These are phyloP conservation scores for Ilyonectria mors-panacis DNA, from an alignment of 2,329 filamentous ascomycete genomes.

Conservation along the genomic window DNA sequence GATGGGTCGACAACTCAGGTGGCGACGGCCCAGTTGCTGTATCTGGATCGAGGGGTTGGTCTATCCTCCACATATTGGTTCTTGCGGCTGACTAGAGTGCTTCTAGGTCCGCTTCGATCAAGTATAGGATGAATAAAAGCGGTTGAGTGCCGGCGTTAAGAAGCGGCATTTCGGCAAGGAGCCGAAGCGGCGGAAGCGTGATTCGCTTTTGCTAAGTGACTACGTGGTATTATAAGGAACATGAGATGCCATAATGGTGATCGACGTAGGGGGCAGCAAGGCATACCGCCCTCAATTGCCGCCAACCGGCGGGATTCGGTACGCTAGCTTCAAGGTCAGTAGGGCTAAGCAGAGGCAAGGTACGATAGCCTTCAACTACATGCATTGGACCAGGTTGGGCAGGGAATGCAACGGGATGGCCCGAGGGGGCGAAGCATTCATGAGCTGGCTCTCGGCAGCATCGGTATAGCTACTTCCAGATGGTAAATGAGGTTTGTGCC, in stretches of 20 bases:
- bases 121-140: not conserved
- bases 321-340: not conserved
- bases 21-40: not conserved
- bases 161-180: slow-evolving; percentile 12
- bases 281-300: not conserved
- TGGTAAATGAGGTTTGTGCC: slow-evolving; percentile 13
- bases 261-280: slow-evolving; percentile 6
- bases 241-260: not conserved
- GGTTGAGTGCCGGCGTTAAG: slow-evolving; percentile 9
- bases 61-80: not conserved
- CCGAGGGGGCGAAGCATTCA: slow-evolving; percentile 5
- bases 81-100: not conserved
- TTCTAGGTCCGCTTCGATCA: slow-evolving; percentile 7
- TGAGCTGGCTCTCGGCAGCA: slow-evolving; percentile 1
- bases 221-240: not conserved
- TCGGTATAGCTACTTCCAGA: slow-evolving; percentile 10
- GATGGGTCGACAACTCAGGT: slow-evolving; percentile 4
- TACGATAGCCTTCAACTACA: not conserved
- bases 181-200: not conserved
- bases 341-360: slow-evolving; percentile 2
- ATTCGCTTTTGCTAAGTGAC: not conserved
- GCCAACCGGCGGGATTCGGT: slow-evolving; percentile 3
- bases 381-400: not conserved
- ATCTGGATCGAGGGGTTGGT: not conserved
- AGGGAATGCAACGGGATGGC: slow-evolving; percentile 9